Evolutionary conservation across 805 yeast species (phyloP), one percentile per base, ranked within the genome.

Genomic region (Nakazawaea holstii): DNA sequence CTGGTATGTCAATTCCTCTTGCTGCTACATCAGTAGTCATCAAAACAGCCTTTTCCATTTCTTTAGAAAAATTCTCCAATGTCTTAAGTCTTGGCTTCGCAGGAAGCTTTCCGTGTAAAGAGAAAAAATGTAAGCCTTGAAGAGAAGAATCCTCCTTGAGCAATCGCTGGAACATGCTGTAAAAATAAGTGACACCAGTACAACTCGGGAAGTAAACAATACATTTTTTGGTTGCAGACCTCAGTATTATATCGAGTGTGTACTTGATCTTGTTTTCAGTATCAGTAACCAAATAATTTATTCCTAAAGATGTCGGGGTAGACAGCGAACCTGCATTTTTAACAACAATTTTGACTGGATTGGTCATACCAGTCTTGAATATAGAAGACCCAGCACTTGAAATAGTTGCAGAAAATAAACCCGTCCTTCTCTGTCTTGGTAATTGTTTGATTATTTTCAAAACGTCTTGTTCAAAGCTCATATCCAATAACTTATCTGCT

Each of bases 11-110:
- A 20, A 94, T 78, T 38, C 99, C 99, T 60, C 99, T 76, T 0
- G 98, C 97, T 0, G 99, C 97, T n/a, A 94, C 97, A 71, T 94
- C 99, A 0, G 99, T 94, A 1, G 99, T 90, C 65, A 94, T 69
- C 24, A 94, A 65, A 0, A 92, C 78, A 8, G 82, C 71, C 53
- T 80, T 82, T 2, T 66, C 64, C 7, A 60, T 58, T 4, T 75
- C 71, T 1, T 73, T 73, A 0, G 81, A 61, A 59, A 92, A 94
- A 31, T 64, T 67, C 9, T 72, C 71, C 39, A 92, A 67, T 0
- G 96, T 87, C 59, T 79, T 86, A 45, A 84, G 65, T 54, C 99
- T 75, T 13, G 96, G 79, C 41, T 77, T 79, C 0, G 95, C 83
- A n/a, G 80, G 80, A 30, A 94, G 71, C 61, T 92, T 94, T 1